A percentile compares a stretch with the other conserved stretches of the same genome.
Conservation (phyloP, 2,329 filamentous ascomycete genomes). For the Colletotrichum sp. region DNA sequence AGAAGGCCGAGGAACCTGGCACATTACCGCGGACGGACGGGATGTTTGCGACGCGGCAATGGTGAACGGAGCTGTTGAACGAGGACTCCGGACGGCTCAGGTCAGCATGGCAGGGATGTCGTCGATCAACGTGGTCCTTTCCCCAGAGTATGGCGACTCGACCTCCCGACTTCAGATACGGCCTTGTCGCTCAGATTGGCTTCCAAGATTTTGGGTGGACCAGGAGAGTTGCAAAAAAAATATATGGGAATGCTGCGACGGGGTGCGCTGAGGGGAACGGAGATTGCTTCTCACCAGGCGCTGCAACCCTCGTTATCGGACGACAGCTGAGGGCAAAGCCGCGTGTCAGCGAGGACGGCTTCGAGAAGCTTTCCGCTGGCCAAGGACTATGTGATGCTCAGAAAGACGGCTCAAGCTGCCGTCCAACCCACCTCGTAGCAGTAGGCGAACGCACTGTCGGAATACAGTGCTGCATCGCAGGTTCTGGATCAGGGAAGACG, state of each 20-base stretch:
- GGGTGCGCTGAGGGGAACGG: not conserved
- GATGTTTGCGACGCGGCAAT: not conserved
- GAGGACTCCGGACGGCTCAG: not conserved
- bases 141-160: not conserved
- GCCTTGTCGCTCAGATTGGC: not conserved
- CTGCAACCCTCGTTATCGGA: not conserved
- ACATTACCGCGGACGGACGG: not conserved
- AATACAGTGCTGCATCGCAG: not conserved
- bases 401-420: not conserved
- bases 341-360: not conserved
- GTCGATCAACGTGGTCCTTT: constrained; percentile 5
- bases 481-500: constrained; percentile 3
- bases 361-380: not conserved
- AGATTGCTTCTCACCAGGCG: not conserved
- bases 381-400: not conserved
- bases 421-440: not conserved
- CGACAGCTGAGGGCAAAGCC: not conserved
- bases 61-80: not conserved
- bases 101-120: not conserved
- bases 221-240: not conserved
- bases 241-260: not conserved
- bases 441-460: not conserved
- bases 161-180: not conserved
- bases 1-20: not conserved
- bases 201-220: constrained; percentile 2